Percentiles rank a stretch among this genome's conserved stretches.
phyloP scores from a whole-genome alignment of 2,329 filamentous ascomycete genomes.

The Penicillium sp. region DNA sequence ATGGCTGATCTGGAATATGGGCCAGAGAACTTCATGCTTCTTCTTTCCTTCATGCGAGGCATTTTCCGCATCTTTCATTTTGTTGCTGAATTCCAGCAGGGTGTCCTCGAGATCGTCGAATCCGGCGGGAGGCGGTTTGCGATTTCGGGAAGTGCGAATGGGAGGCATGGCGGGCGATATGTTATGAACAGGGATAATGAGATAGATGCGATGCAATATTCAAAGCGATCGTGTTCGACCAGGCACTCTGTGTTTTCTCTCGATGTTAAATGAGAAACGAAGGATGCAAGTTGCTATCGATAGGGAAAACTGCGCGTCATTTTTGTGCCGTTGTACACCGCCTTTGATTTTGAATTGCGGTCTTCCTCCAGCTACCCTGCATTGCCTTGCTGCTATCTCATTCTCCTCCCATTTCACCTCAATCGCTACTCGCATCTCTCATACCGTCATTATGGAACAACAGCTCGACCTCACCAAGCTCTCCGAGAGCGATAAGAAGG shows the following conservation, averaged over 20 bases:
- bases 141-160: conserved; percentile 57
- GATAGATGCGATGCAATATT: neutral
- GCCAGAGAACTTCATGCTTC: conserved; percentile 93
- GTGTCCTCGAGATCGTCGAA: conserved; percentile 69
- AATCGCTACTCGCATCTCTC: neutral
- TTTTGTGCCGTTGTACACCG: conserved; percentile 30
- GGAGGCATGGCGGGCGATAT: conserved; percentile 53
- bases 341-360: conserved; percentile 24
- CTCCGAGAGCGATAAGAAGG: conserved; percentile 76
- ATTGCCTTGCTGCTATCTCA: neutral
- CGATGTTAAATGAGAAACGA: neutral
- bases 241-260: neutral
- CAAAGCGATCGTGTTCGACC: neutral
- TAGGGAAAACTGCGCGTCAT: conserved; percentile 15
- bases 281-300: conserved; percentile 4
- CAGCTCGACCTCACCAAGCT: conserved; percentile 69
- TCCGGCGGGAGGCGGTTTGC: conserved; percentile 64
- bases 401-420: neutral
- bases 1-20: conserved; percentile 95
- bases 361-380: neutral
- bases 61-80: conserved; percentile 81
- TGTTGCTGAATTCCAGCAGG: conserved; percentile 64
- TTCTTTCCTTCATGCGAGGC: conserved; percentile 73
- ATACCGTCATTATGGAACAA: conserved; percentile 34
- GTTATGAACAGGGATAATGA: neutral